Evolutionary conservation across 208 protist genomes (phyloP), one percentile per base, ranked within the genome.

Genomic region (Wallacemonas sp.): DNA sequence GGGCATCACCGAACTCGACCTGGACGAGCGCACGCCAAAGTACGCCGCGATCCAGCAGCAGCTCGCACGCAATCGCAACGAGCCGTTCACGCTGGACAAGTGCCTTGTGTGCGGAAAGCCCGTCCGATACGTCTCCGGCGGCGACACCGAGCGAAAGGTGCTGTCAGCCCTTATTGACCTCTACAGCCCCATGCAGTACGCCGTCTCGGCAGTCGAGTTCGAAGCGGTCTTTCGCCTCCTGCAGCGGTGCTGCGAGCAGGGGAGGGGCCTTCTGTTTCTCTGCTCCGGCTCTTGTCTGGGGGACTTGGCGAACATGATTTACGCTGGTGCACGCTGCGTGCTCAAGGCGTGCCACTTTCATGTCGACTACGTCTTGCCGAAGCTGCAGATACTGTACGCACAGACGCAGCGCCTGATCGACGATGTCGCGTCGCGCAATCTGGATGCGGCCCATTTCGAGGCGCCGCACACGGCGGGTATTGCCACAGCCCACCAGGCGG

Each of bases 1-100:
- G 1, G 44, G n/a, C 61, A 65, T 96, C n/a, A 84, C 65, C 4
- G 74, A 86, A 30, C 68, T 96, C 5, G 47, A 82, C 23, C 44
- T 96, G 29, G 81, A 96, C 36, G 72, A 78, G 21, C 43, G 62
- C 17, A 76, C 78, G 23, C 90, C 90, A 14, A 93, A 92, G 74
- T 87, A 72, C 63, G 61, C 78, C 0, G 70, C 54, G 1, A 90
- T 96, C 63, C 78, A 86, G 61, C 75, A 81, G 47, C 83, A 90
- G 55, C 91, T 85, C 68, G 57, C 76, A 68, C 55, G 68, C 63
- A 93, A 96, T 56, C 72, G 65, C 2, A 68, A 77, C 27, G 21
- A 68, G 23, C 64, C 41, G 21, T 44, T 78, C 27, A 44, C 62
- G 17, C 39, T 76, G n/a, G 73, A 64, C 21, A 69, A 56, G 14